These are phyloP conservation scores for Coprinellus aureogranulatus DNA, from an alignment of 768 basidiomycete species.

Conservation along the genomic window DNA sequence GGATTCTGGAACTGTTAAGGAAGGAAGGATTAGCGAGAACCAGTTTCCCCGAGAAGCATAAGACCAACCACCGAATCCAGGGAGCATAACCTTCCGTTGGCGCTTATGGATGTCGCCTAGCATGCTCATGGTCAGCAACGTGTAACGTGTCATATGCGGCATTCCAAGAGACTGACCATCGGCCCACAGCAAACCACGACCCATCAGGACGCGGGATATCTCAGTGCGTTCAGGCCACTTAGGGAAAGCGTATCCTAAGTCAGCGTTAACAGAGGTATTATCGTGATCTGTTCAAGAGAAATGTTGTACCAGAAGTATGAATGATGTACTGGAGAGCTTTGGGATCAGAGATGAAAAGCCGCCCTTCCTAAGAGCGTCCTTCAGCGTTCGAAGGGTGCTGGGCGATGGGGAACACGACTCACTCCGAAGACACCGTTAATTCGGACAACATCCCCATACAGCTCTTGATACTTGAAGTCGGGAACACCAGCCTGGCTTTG, in stretches of 20 bases:
- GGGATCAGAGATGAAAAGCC: conserved; percentile 52
- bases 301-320: conserved; percentile 43
- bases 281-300: too few relatives aligned
- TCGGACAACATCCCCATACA: conserved; percentile 50
- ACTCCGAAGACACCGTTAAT: conserved; percentile 53
- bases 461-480: conserved; percentile 51
- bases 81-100: conserved; percentile 53
- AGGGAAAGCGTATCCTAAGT: conserved; percentile 51
- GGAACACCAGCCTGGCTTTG: conserved; percentile 50
- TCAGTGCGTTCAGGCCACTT: conserved; percentile 52
- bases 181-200: conserved; percentile 53
- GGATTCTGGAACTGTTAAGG: conserved; percentile 37
- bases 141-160: background rate
- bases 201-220: conserved; percentile 49
- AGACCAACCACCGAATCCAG: conserved; percentile 48
- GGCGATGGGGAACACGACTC: conserved; percentile 12
- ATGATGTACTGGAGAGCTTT: conserved; percentile 59
- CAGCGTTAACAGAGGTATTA: too few relatives aligned
- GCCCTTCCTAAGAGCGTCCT: conserved; percentile 41
- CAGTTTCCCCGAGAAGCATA: background rate
- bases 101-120: conserved; percentile 48
- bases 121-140: background rate
- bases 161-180: conserved; percentile 35
- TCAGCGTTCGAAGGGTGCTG: background rate
- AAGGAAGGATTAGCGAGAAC: background rate